Conservation (phyloP, 2,329 filamentous ascomycete species). For the Nigrograna mackinnonii region DNA sequence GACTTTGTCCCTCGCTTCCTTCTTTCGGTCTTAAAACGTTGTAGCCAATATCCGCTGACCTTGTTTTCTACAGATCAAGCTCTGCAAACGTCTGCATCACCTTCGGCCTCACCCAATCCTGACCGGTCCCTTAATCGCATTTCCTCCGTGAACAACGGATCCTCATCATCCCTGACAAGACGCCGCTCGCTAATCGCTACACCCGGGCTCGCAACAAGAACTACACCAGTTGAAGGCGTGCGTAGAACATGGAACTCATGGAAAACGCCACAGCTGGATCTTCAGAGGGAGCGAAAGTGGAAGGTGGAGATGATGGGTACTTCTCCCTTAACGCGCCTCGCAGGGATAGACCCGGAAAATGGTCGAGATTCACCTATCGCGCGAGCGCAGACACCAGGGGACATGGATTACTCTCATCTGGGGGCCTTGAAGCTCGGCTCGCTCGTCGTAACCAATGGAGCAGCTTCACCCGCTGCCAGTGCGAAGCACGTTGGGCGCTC, state of each 20-base stretch:
- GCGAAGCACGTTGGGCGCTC: conserved; percentile 15
- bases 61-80: no score
- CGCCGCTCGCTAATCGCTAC: conserved; percentile 44
- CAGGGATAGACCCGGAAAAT: conserved; percentile 23
- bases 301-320: conserved; percentile 22
- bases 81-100: conserved; percentile 13
- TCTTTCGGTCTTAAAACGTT: no score
- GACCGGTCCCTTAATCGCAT: conserved; percentile 22
- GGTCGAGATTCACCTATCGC: conserved; percentile 20
- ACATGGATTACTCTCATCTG: conserved; percentile 46
- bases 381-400: conserved; percentile 44
- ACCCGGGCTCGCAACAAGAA: conserved; percentile 44
- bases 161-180: conserved; percentile 35
- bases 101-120: conserved; percentile 15
- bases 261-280: conserved; percentile 25
- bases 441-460: conserved; percentile 52
- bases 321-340: conserved; percentile 23
- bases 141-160: conserved; percentile 22
- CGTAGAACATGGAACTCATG: conserved; percentile 39
- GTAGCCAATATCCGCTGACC: no score
- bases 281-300: conserved; percentile 36
- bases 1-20: no score
- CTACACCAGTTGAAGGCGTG: conserved; percentile 31
- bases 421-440: conserved; percentile 47
- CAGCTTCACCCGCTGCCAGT: conserved; percentile 49